A percentile compares a stretch with the other conserved stretches of the same genome.
Conservation (phyloP, 2,329 filamentous ascomycete species). For the Apiospora saccharicola region DNA sequence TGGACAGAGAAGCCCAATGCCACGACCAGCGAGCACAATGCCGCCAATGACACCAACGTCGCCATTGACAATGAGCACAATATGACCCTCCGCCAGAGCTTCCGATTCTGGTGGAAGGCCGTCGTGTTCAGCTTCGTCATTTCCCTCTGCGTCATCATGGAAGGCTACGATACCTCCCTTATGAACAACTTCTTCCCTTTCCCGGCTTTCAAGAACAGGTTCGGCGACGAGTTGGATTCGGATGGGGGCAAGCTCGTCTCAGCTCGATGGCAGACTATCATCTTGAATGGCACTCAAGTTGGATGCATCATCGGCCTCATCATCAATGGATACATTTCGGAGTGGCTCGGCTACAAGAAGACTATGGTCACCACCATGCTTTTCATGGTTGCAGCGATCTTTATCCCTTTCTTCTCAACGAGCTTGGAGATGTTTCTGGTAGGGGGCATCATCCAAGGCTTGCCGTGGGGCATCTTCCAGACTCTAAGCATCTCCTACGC, state of each 20-base stretch:
- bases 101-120: constrained; percentile 28
- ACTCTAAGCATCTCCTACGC: constrained; percentile 27
- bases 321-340: constrained; percentile 28
- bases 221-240: constrained; percentile 28
- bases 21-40: not conserved
- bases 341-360: constrained; percentile 29
- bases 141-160: constrained; percentile 28
- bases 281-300: constrained; percentile 28
- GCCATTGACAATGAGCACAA: constrained; percentile 28
- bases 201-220: constrained; percentile 28
- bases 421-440: constrained; percentile 28
- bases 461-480: constrained; percentile 30
- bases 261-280: constrained; percentile 28
- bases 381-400: constrained; percentile 26
- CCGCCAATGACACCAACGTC: constrained; percentile 23
- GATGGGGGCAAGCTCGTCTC: constrained; percentile 26
- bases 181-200: constrained; percentile 30
- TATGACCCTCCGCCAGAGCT: constrained; percentile 23
- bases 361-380: constrained; percentile 27
- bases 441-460: constrained; percentile 27
- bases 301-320: constrained; percentile 27
- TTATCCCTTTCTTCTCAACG: constrained; percentile 29
- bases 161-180: constrained; percentile 27
- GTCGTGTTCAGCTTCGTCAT: constrained; percentile 28
- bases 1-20: constrained; percentile 20